Base-by-base conservation (phyloP, 1,139 yeast genomes). In the Yamadazyma sp. region DNA sequence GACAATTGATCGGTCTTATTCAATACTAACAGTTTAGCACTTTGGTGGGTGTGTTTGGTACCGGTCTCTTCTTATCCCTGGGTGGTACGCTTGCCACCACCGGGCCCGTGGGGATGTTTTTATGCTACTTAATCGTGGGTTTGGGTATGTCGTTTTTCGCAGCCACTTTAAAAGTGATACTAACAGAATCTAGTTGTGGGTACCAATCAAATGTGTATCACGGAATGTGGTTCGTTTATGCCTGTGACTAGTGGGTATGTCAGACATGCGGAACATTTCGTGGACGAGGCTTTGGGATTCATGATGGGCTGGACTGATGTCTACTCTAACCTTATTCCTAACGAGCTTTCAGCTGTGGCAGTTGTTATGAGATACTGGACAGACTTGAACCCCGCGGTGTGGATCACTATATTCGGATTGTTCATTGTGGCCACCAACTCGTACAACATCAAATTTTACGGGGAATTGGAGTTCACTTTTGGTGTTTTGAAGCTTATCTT, bases 61-160 rank as follows among this genome's bases (percentile, higher is more conserved):
- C 79, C 7, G 79, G 79, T 53, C 58, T 74, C 38, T 72, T 72
- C 52, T 86, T 87, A 7, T 82, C 86, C 37, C 76, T 83, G 40
- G 95, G 95, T 21, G 72, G 76, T 35, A 82, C 84, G 3, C 64
- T 87, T 45, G 67, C 73, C 39, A 67, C 65, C 9, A 73, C 71
- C 11, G 90, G 90, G 25, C 89, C 90, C 6, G 88, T 81, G 6
- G 72, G 82, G 29, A 57, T 80, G 37, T 62, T 82, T 22, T 70
- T 82, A 38, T 80, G 76, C 45, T 64, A 48, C 51, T 62, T 62
- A 50, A 56, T 68, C 41, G 70, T 69, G 14, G 74, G 75, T 18
- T 56, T 59, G 35, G 32, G 32, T 29, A 29, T 29, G 32, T 29
- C 4, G 6, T 16, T 28, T 18, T 16, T 29, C 18, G 24, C 24